These are phyloP conservation scores for Apiotrichum brassicae DNA, from an alignment of 1,284 basidiomycete genomes.

Conservation along the genomic window DNA sequence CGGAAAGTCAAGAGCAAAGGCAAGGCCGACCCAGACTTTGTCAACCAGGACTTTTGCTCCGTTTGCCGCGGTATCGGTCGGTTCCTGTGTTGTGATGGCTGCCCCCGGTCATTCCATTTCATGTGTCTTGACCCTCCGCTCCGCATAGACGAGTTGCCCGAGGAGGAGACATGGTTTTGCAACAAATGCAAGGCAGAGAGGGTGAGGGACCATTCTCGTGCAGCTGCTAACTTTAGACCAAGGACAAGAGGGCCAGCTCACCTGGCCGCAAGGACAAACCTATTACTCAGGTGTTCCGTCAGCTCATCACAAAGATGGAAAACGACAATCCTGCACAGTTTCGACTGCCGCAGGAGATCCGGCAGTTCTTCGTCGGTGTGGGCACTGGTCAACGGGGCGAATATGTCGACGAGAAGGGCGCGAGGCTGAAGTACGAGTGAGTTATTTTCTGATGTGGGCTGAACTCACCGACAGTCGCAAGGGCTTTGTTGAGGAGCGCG, in stretches of 20 bases:
- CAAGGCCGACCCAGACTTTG: slow-evolving; percentile 25
- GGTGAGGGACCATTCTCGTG: no score
- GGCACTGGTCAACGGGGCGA: slow-evolving; percentile 64
- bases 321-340: slow-evolving; percentile 59
- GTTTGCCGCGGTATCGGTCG: slow-evolving; percentile 69
- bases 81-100: slow-evolving; percentile 93
- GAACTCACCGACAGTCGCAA: slow-evolving; percentile 58
- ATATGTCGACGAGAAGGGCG: slow-evolving; percentile 71
- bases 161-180: slow-evolving; percentile 91
- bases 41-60: slow-evolving; percentile 91
- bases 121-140: slow-evolving; percentile 94
- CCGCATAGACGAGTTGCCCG: slow-evolving; percentile 73
- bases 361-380: slow-evolving; percentile 75
- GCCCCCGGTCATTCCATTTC: slow-evolving; percentile 91
- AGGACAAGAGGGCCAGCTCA: slow-evolving; percentile 6
- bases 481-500: slow-evolving; percentile 83
- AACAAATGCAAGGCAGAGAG: slow-evolving; percentile 38
- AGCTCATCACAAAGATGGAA: slow-evolving; percentile 31
- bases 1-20: slow-evolving; percentile 27
- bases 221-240: neutral
- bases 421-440: slow-evolving; percentile 65
- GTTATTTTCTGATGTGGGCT: slow-evolving; percentile 3
- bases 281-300: slow-evolving; percentile 30
- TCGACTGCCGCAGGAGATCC: slow-evolving; percentile 77
- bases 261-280: slow-evolving; percentile 18